Evolutionary conservation across 192 early-diverging fungal species (phyloP).

Genomic region (Rhizoclosmatium sp.): DNA sequence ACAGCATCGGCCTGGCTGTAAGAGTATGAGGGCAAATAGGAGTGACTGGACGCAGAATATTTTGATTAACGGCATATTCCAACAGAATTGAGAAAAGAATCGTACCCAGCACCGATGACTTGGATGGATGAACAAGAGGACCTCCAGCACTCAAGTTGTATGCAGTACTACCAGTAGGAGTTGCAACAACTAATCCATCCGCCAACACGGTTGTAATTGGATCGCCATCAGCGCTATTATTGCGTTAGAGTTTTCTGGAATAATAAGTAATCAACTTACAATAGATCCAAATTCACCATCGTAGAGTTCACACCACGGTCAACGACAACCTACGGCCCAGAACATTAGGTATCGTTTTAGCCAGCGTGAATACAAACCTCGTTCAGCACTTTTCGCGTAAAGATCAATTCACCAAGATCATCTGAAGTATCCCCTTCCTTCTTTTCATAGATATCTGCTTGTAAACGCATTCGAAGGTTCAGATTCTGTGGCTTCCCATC

Average conservation of each 20-base stretch:
- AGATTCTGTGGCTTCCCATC: slow-evolving; percentile 46
- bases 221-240: slow-evolving; percentile 79
- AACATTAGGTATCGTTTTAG: neutral
- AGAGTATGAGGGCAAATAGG: slow-evolving; percentile 92
- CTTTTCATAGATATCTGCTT: slow-evolving; percentile 37
- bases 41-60: slow-evolving; percentile 67
- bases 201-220: slow-evolving; percentile 96
- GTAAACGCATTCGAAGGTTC: slow-evolving; percentile 84
- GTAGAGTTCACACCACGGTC: slow-evolving; percentile 70
- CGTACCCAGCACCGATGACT: slow-evolving; percentile 39
- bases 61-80: neutral
- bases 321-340: slow-evolving; percentile 65
- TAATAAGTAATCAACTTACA: slow-evolving; percentile 48
- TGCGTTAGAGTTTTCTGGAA: too few species aligned
- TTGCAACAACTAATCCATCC: slow-evolving; percentile 92
- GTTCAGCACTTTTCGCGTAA: slow-evolving; percentile 85
- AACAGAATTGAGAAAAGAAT: neutral
- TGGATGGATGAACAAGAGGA: slow-evolving; percentile 87
- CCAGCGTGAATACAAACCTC: slow-evolving; percentile 52
- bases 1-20: slow-evolving; percentile 95
- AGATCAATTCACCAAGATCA: slow-evolving; percentile 52
- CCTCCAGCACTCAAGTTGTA: slow-evolving; percentile 86
- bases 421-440: slow-evolving; percentile 40
- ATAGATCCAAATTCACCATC: slow-evolving; percentile 69
- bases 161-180: slow-evolving; percentile 83